Percentiles rank a stretch among this genome's conserved stretches.
These are phyloP conservation scores for Sporothrix globosa DNA, from an alignment of 2,329 filamentous ascomycete genomes.

Conservation along the genomic window DNA sequence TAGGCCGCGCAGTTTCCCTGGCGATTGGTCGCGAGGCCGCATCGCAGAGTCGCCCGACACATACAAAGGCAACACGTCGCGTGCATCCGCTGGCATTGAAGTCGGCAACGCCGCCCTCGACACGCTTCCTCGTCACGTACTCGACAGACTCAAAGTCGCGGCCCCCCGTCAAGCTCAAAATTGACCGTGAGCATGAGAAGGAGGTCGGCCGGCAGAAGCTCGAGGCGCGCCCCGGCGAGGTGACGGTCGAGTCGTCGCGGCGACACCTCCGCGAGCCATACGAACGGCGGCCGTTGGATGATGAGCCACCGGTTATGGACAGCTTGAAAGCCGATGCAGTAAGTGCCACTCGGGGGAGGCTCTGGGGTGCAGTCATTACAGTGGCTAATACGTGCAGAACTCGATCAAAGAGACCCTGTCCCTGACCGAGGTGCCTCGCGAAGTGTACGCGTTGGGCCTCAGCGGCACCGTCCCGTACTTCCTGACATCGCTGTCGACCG, in stretches of 20 bases:
- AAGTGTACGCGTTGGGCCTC: constrained; percentile 69
- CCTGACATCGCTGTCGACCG: constrained; percentile 78
- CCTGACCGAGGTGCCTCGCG: constrained; percentile 65
- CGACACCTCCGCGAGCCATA: constrained; percentile 53
- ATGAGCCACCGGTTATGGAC: constrained; percentile 38
- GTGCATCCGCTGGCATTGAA: background rate
- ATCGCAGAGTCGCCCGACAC: background rate
- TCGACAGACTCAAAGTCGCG: constrained; percentile 32
- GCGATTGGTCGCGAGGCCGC: background rate
- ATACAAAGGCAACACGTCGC: background rate
- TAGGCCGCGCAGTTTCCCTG: background rate
- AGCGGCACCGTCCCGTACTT: constrained; percentile 85
- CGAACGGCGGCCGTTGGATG: constrained; percentile 34
- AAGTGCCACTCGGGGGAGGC: constrained; percentile 33
- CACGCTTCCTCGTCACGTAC: constrained; percentile 25
- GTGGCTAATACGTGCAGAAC: constrained; percentile 49
- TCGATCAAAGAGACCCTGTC: constrained; percentile 71
- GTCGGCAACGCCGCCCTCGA: background rate
- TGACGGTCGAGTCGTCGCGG: constrained; percentile 61
- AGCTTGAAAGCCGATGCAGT: constrained; percentile 60
- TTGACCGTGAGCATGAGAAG: constrained; percentile 61
- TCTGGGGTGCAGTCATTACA: background rate
- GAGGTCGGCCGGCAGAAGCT: constrained; percentile 59
- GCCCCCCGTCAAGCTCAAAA: constrained; percentile 38
- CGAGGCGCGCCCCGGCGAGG: constrained; percentile 61